phyloP scores from a whole-genome alignment of 1,284 basidiomycete genomes.

The Lentinus polychrous region DNA sequence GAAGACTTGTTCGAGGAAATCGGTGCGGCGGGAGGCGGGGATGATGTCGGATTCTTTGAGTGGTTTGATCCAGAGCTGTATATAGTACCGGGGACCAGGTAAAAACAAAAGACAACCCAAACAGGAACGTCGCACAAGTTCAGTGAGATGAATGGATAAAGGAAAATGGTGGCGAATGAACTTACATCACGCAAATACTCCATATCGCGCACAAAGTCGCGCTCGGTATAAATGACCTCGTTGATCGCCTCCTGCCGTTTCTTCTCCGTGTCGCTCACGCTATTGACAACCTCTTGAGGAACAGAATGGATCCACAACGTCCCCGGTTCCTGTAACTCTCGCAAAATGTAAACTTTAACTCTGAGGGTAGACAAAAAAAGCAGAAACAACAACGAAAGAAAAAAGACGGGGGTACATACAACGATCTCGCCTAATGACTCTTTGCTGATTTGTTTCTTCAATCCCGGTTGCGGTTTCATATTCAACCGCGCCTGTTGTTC shows the following conservation, averaged over 20 bases:
- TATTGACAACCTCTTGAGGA: slow-evolving; percentile 88
- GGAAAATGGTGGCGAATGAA: slow-evolving; percentile 10
- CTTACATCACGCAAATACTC: slow-evolving; percentile 95
- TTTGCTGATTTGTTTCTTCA: slow-evolving; percentile 75
- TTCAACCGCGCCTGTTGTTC: slow-evolving; percentile 92
- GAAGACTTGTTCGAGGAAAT: slow-evolving; percentile 93
- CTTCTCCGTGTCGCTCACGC: slow-evolving; percentile 89
- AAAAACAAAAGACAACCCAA: neutral
- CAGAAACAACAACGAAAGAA: neutral
- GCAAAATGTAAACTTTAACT: slow-evolving; percentile 6
- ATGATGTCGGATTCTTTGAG: slow-evolving; percentile 76
- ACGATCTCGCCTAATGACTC: slow-evolving; percentile 82
- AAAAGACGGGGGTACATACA: slow-evolving; percentile 43
- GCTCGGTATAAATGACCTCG: slow-evolving; percentile 97
- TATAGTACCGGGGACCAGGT: too few relatives aligned
- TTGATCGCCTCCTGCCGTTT: slow-evolving; percentile 98
- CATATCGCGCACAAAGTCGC: slow-evolving; percentile 96
- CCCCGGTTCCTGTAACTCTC: slow-evolving; percentile 64
- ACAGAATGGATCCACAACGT: slow-evolving; percentile 98
- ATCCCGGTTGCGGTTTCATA: slow-evolving; percentile 88
- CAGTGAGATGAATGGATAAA: neutral
- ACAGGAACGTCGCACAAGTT: neutral
- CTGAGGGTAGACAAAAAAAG: neutral
- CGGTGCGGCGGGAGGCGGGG: slow-evolving; percentile 68
- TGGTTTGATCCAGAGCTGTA: slow-evolving; percentile 85